A percentile compares a stretch with the other conserved stretches of the same genome.
phyloP scores from a whole-genome alignment of 106 monocot genomes.

The Vanilla planifolia region DNA sequence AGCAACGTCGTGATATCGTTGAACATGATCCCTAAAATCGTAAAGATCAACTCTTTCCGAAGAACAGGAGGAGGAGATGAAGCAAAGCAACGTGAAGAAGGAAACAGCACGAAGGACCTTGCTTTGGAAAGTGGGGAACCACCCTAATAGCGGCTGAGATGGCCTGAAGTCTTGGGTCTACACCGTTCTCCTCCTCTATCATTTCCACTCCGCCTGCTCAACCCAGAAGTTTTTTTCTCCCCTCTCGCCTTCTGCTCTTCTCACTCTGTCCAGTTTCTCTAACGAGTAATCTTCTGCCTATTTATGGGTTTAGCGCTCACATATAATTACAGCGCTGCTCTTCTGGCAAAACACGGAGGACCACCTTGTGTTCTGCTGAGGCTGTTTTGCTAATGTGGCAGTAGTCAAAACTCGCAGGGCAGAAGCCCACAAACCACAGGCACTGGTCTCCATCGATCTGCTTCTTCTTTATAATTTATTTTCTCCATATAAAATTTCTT shows the following conservation, averaged over 20 bases:
- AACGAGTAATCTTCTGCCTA: neutral
- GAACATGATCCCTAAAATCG: conserved; percentile 75
- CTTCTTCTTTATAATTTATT: too few relatives aligned
- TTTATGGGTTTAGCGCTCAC: too few relatives aligned
- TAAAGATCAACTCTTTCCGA: conserved; percentile 4
- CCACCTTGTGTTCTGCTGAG: too few relatives aligned
- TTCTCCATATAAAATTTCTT: too few relatives aligned
- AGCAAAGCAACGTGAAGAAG: neutral
- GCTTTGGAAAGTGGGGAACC: conserved; percentile 93
- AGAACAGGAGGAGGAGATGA: neutral
- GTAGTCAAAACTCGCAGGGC: too few relatives aligned
- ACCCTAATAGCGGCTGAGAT: conserved; percentile 82
- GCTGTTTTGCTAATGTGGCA: too few relatives aligned
- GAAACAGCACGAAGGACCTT: conserved; percentile 31
- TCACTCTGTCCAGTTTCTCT: neutral
- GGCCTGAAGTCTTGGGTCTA: conserved; percentile 61
- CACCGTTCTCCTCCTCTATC: conserved; percentile 39
- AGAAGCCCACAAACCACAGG: too few relatives aligned
- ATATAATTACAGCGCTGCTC: neutral
- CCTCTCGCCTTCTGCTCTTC: conserved; percentile 2
- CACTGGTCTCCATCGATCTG: too few relatives aligned
- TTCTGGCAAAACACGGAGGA: conserved; percentile 6
- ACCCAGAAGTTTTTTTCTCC: conserved; percentile 14
- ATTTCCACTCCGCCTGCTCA: too few relatives aligned
- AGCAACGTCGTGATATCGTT: conserved; percentile 83